Base-by-base conservation (phyloP, 2,329 filamentous ascomycete genomes). In the Metarhizium sp. region DNA sequence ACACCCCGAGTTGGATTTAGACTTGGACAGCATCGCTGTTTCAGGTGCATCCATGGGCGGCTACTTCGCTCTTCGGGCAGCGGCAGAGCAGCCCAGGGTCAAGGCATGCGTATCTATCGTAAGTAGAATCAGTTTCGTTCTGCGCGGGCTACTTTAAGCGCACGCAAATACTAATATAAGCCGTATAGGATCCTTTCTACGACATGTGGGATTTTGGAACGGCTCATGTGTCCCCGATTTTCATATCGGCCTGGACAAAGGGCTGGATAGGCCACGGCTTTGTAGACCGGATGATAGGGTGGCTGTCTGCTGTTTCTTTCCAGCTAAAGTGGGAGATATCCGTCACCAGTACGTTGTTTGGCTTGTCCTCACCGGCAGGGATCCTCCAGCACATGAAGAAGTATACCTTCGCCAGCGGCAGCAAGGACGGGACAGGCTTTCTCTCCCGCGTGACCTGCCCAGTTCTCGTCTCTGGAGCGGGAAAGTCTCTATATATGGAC, bases 1-100 rank as follows among this genome's bases (percentile, higher is more conserved):
- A 13, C 47, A 62, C 6, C 59, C 64, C 0, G 61, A 68, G 0
- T 51, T 62, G 0, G 57, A 69, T 0, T 63, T 77, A 0, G 74
- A 78, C 52, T 45, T 70, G 0, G 59, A 64, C 1, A 60, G 63
- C 8, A 62, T 78, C 16, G 70, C 70, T 0, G 54, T 76, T 18
- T 53, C 61, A 1, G 75, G 75, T 0, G 65, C 68, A 0, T 70
- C 70, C 2, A 64, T 77, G 59, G 75, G 77, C 2, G 77, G 70
- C 1, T 78, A 78, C 58, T 73, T 70, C 50, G 73, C 75, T 1
- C 65, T 79, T 6, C 71, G 77, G 0, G 71, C 62, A 1, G 72
- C 71, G 0, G 59, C 62, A 0, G 75, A 78, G 59, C 56, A 78
- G 59, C 56, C 66, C 0, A 69, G 76, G 0, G 64, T 78, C 65